Percentiles rank a stretch among this genome's conserved stretches.
These are phyloP conservation scores for Trichophyton schoenleinii DNA, from an alignment of 2,329 filamentous ascomycete genomes.

Conservation along the genomic window DNA sequence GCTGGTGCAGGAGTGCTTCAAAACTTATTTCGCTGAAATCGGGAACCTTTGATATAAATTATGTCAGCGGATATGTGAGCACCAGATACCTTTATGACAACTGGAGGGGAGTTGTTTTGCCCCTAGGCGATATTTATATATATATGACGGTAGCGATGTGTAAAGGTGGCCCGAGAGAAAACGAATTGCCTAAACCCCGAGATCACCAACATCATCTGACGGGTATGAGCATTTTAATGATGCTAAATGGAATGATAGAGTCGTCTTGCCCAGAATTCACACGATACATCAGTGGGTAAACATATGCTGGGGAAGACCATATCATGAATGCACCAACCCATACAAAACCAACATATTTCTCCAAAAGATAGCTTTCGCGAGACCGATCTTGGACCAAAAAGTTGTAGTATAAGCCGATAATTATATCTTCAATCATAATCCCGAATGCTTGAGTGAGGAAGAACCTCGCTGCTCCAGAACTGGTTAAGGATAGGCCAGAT, in stretches of 20 bases:
- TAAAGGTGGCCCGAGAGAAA: too few species aligned
- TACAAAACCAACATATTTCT: conserved; percentile 7
- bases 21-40: too few species aligned
- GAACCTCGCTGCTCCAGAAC: conserved; percentile 9
- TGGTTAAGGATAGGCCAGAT: conserved; percentile 1
- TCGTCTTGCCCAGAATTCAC: neutral
- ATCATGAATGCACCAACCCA: conserved; percentile 7
- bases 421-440: conserved; percentile 8
- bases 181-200: neutral
- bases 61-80: too few species aligned
- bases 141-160: too few species aligned
- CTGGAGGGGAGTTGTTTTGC: too few species aligned
- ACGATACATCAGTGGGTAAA: conserved; percentile 6
- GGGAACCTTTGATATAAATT: too few species aligned
- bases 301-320: conserved; percentile 6
- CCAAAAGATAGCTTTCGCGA: too few species aligned
- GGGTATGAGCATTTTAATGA: neutral
- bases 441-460: conserved; percentile 8
- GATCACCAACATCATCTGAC: neutral
- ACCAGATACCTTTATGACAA: too few species aligned
- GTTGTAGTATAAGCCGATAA: neutral
- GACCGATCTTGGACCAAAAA: neutral
- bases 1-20: too few species aligned
- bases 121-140: too few species aligned
- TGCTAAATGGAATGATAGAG: neutral